These are phyloP conservation scores for Sherardia arvensis DNA, from an alignment of 257 asterid species.

Conservation along the genomic window DNA sequence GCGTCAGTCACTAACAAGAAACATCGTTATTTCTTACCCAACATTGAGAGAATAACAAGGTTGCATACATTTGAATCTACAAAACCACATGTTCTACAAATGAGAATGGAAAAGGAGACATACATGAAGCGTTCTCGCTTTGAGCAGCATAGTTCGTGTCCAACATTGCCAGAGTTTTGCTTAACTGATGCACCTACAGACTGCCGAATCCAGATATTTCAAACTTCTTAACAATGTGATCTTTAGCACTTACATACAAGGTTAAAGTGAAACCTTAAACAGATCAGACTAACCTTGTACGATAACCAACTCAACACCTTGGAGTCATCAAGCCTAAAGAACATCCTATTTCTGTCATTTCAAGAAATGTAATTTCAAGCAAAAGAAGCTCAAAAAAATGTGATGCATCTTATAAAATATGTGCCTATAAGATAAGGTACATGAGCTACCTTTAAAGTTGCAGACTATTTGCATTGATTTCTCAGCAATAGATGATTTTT, in stretches of 20 bases:
- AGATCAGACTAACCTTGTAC: slow-evolving; percentile 59
- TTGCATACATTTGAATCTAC: neutral
- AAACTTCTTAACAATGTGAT: neutral
- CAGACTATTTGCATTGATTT: slow-evolving; percentile 79
- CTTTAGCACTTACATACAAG: neutral
- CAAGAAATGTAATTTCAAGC: neutral
- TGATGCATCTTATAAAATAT: neutral
- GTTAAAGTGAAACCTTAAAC: slow-evolving; percentile 1
- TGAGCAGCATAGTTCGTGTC: slow-evolving; percentile 82
- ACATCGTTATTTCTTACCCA: too few relatives aligned
- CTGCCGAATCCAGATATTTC: slow-evolving; percentile 4
- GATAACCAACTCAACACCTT: slow-evolving; percentile 81
- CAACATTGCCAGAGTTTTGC: slow-evolving; percentile 56
- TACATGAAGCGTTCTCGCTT: slow-evolving; percentile 66
- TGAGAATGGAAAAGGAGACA: slow-evolving; percentile 10
- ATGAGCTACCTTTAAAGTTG: slow-evolving; percentile 92
- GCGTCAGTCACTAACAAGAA: slow-evolving; percentile 53
- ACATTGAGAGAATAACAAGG: neutral
- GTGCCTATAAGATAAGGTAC: neutral
- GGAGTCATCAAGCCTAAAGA: slow-evolving; percentile 78
- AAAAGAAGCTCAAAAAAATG: neutral
- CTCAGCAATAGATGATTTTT: slow-evolving; percentile 54
- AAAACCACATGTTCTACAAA: neutral
- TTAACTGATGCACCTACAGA: slow-evolving; percentile 57
- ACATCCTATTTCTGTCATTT: slow-evolving; percentile 65